These are phyloP conservation scores for Stachybotrys elegans DNA, from an alignment of 2,329 filamentous ascomycete species.

Conservation along the genomic window DNA sequence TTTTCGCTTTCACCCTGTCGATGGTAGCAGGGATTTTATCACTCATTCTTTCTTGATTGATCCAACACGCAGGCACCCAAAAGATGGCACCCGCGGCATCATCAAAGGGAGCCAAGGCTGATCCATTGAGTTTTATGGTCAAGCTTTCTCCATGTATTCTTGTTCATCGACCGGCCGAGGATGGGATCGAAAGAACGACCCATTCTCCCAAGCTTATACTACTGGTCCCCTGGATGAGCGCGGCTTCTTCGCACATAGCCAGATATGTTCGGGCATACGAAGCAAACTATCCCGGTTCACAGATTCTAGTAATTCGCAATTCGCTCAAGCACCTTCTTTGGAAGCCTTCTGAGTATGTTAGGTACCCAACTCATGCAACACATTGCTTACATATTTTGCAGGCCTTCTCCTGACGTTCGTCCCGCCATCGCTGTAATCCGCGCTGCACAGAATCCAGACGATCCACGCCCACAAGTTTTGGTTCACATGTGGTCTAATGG, in stretches of 20 bases:
- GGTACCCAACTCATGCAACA: neutral
- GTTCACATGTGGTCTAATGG: neutral
- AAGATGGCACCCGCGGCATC: too few relatives aligned
- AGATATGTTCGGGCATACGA: neutral
- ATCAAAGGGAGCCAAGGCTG: too few relatives aligned
- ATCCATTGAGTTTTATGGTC: neutral
- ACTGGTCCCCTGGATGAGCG: neutral
- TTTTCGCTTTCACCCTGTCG: too few relatives aligned
- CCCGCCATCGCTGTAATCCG: neutral
- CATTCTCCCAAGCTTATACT: neutral
- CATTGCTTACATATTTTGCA: neutral
- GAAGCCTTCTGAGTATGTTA: neutral
- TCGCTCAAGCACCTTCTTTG: neutral
- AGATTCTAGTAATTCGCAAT: neutral
- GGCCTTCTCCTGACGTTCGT: neutral
- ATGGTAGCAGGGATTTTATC: too few relatives aligned
- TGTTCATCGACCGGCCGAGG: neutral
- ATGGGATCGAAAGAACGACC: neutral
- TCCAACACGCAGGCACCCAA: too few relatives aligned
- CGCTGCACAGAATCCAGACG: neutral
- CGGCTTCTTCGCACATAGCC: neutral
- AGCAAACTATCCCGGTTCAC: neutral
- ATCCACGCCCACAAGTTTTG: neutral
- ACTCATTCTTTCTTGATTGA: too few relatives aligned
- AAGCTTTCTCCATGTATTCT: neutral